Evolutionary conservation across 192 early-diverging fungal species (phyloP), one percentile per base, ranked within the genome.

Genomic region (Coemansia biformis): DNA sequence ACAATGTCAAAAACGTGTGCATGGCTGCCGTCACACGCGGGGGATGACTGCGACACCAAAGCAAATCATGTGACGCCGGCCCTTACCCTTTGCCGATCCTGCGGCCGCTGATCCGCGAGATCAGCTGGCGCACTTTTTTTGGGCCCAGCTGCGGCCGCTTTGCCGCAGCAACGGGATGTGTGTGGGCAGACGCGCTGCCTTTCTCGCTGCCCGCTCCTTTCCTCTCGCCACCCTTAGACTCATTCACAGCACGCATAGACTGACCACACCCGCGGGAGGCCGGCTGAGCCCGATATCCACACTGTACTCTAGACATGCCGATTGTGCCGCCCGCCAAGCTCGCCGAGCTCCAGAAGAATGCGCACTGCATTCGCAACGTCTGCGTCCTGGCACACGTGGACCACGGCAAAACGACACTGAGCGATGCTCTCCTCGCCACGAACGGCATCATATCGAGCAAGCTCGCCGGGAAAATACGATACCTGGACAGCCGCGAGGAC

Each of bases 351-450:
- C 91, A 92, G 51, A 73, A 64, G 6, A 81, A 83, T 51, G 60
- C 77, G 19, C 61, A 68, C 35, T 76, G 82, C 47, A 91, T 98
- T 29, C 79, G 96, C 45, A 99, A 99, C 62, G 88, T 99, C 36
- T 98, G 95, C 65, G 96, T 99, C 39, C 72, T 99, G 21, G 96
- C 96, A 1, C 96, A 99, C 57, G 96, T 99, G 23, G 96, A 97
- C 78, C 92, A 95, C 71, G 92, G 89, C 52, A 99, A 99, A 63
- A 99, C 96, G 8, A 98, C 96, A 7, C 82, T 99, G 10, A 91
- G 90, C 21, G 96, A 99, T 54, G 87, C 86, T 5, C 74, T 99
- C 12, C 63, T 99, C 6, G 87, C 96, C n/a, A 90, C 93, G 11
- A 99, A 99, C 63, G 95, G 96, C 36, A 98, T 99, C 67, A 98